These are phyloP conservation scores for Stylonectria norvegica DNA, from an alignment of 2,329 filamentous ascomycete species.

Conservation along the genomic window DNA sequence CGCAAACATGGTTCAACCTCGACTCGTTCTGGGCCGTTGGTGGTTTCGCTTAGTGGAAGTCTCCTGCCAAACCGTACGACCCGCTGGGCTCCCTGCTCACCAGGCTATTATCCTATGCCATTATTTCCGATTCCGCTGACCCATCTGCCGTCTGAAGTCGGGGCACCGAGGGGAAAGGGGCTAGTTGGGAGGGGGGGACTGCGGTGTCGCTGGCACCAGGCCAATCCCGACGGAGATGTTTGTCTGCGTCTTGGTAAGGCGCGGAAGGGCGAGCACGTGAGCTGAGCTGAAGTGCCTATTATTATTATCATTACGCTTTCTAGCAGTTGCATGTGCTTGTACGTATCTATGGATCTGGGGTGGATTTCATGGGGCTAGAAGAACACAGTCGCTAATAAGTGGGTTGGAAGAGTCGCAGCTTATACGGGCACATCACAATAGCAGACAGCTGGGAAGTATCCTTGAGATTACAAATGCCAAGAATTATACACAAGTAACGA, in stretches of 20 bases:
- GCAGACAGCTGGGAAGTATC: too few species aligned
- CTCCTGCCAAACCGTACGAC: constrained; percentile 24
- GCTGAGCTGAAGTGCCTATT: neutral
- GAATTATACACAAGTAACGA: too few species aligned
- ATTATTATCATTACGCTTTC: neutral
- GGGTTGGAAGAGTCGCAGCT: too few species aligned
- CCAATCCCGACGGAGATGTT: constrained; percentile 25
- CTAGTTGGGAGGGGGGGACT: constrained; percentile 4
- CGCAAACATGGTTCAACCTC: neutral
- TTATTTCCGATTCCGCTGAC: constrained; percentile 23
- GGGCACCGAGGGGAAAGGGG: constrained; percentile 15
- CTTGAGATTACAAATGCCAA: too few species aligned
- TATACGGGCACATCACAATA: too few species aligned
- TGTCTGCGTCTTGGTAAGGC: constrained; percentile 12
- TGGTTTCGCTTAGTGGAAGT: constrained; percentile 13
- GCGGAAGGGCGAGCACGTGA: neutral
- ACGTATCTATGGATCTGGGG: too few species aligned
- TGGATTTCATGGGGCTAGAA: too few species aligned
- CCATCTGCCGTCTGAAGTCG: too few species aligned
- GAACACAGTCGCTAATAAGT: too few species aligned
- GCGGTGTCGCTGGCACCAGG: constrained; percentile 23
- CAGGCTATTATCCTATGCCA: constrained; percentile 14
- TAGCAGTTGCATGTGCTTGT: constrained; percentile 1
- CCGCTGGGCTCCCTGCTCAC: constrained; percentile 5
- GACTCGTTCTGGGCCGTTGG: neutral